Base-by-base conservation (phyloP, 305 asterid species). In the Fraxinus sp. region DNA sequence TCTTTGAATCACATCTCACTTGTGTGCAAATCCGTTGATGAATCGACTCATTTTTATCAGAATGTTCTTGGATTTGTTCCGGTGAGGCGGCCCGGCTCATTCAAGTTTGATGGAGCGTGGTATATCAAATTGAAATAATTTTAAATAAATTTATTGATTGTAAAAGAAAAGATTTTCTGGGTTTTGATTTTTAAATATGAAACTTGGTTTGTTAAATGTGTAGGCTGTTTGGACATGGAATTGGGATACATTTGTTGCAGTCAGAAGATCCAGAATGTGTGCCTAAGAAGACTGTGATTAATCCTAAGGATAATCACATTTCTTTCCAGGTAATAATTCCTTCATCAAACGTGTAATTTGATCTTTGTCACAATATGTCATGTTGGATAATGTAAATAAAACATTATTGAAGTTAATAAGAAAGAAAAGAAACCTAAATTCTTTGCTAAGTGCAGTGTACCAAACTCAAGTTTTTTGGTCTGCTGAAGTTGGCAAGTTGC, bases 251-350 rank as follows among this genome's bases (percentile, higher is more conserved):
- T 89, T 85, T 96, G 0, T 87, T 96, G 86, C 98, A 92, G 83
- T 90, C 98, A 0, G 99, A 94, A 5, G 88, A 91, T 77, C 96
- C 95, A 2, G 90, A 88, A 1, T 85, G 74, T 2, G 83, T 96
- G 94, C 91, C 91, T 0, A 89, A 88, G 94, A 94, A 93, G 86
- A 86, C 91, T 9, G 93, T 83, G 77, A 96, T 96, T 71, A 96
- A 96, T 87, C 98, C 99, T 55, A 96, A 96, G 86, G 98, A 94
- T 55, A 94, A 93, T 85, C 99, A 96, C 81, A 96, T 96, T 78
- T 96, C 99, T 3, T 96, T 96, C 85, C 99, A 96, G 98, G 99
- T 95, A 81, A 77, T 14, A 70, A 4, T 81, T 24, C 3, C 43
- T 9, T 81, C 64, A 30, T 18, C 2, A 32, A 49, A 49, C 37